Conservation (phyloP, 768 basidiomycete genomes). For the Russula compacta region DNA sequence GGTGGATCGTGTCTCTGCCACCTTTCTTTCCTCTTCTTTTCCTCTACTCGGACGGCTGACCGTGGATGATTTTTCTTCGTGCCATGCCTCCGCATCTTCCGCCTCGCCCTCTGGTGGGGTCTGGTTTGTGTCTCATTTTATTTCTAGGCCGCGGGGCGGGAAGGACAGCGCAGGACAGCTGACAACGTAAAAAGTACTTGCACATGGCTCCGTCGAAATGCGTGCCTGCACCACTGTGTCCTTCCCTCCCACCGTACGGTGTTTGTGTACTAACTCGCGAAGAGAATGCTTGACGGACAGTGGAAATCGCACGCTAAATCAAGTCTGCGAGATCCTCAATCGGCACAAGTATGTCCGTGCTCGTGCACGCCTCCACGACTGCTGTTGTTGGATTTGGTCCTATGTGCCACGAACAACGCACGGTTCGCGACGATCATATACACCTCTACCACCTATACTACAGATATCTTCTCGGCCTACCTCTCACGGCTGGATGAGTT, state of each 20-base stretch:
- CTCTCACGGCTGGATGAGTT: too few species aligned
- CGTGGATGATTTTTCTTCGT: too few species aligned
- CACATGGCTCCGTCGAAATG: slow-evolving; percentile 19
- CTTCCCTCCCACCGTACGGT: background rate
- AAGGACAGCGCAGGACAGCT: slow-evolving; percentile 12
- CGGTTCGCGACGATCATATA: slow-evolving; percentile 18
- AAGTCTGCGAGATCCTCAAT: slow-evolving; percentile 17
- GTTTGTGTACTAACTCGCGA: background rate
- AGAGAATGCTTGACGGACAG: slow-evolving; percentile 21
- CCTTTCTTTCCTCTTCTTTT: too few species aligned
- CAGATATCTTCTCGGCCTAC: too few species aligned
- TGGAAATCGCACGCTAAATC: slow-evolving; percentile 14
- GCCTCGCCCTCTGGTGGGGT: too few species aligned
- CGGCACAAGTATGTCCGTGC: slow-evolving; percentile 17
- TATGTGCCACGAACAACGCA: background rate
- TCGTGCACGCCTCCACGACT: background rate
- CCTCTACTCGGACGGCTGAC: too few species aligned
- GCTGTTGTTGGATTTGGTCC: background rate
- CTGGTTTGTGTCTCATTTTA: background rate
- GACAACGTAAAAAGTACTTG: slow-evolving; percentile 16
- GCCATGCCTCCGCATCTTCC: too few species aligned
- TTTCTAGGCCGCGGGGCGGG: slow-evolving; percentile 10
- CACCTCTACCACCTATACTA: too few species aligned
- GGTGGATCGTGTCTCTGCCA: too few species aligned
- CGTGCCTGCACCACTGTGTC: background rate